A percentile compares a stretch with the other conserved stretches of the same genome.
These are phyloP conservation scores for Scheffersomyces stambukii DNA, from an alignment of 1,139 yeast species.

Conservation along the genomic window DNA sequence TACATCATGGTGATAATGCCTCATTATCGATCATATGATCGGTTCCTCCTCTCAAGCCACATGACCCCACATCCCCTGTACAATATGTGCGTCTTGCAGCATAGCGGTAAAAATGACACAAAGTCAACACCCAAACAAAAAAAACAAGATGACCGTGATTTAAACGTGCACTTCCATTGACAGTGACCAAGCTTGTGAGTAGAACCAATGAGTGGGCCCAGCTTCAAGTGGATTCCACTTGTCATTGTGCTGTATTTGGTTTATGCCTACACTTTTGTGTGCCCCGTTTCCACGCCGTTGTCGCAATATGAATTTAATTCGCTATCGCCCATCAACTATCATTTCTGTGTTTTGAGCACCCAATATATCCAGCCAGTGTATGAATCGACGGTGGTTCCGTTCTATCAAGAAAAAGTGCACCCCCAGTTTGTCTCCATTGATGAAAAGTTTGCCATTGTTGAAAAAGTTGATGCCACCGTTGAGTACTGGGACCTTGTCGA, in stretches of 20 bases:
- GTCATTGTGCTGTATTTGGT: constrained; percentile 6
- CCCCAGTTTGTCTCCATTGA: constrained; percentile 7
- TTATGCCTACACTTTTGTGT: constrained; percentile 11
- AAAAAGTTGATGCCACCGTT: constrained; percentile 2
- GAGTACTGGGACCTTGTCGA: constrained; percentile 3
- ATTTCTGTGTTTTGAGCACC: constrained; percentile 10
- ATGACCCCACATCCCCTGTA: no score
- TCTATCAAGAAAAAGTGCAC: constrained; percentile 7
- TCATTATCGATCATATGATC: no score
- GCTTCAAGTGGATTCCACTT: constrained; percentile 3
- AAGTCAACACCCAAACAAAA: no score
- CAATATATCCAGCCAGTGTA: constrained; percentile 9
- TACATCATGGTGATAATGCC: no score
- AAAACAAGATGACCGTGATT: no score
- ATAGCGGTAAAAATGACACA: no score
- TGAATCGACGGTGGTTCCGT: constrained; percentile 6
- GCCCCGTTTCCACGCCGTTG: no score
- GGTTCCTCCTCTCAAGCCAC: no score
- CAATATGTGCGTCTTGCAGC: no score
- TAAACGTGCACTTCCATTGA: no score
- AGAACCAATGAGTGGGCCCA: background rate
- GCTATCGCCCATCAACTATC: constrained; percentile 12
- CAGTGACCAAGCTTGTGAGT: no score
- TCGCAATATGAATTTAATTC: no score
- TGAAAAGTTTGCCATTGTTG: constrained; percentile 5